phyloP scores from a whole-genome alignment of 345 rosid species.

The Gossypium turneri region DNA sequence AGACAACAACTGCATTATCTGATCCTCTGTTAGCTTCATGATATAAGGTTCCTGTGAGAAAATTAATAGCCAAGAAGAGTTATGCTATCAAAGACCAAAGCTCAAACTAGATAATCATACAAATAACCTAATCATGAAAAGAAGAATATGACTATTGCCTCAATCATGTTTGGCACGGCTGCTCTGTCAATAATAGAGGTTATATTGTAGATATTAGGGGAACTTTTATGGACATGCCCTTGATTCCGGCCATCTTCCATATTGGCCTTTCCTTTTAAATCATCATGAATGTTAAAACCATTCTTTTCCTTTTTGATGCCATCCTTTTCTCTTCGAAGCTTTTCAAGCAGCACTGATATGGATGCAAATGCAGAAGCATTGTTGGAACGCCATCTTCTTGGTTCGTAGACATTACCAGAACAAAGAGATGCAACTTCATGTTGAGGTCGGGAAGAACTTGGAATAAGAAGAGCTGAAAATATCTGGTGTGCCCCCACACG shows the following conservation, averaged over 20 bases:
- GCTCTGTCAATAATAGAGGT: conserved; percentile 66
- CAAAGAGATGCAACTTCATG: conserved; percentile 55
- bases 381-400: conserved; percentile 59
- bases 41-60: conserved; percentile 59
- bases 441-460: conserved; percentile 45
- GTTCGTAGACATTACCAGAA: conserved; percentile 55
- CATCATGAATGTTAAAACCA: conserved; percentile 38
- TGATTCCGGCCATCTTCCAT: conserved; percentile 49
- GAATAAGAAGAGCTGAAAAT: conserved; percentile 75
- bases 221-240: conserved; percentile 40
- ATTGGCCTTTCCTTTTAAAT: conserved; percentile 37
- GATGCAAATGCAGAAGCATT: conserved; percentile 68
- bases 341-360: conserved; percentile 69
- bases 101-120: background rate
- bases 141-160: conserved; percentile 36
- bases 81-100: background rate
- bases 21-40: conserved; percentile 82
- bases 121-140: background rate
- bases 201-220: conserved; percentile 62
- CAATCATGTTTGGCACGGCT: conserved; percentile 44
- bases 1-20: conserved; percentile 76
- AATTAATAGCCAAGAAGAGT: conserved; percentile 15
- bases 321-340: conserved; percentile 79
- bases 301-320: conserved; percentile 44
- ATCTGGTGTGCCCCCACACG: conserved; percentile 87